Evolutionary conservation across 805 yeast species (phyloP), one percentile per base, ranked within the genome.

Genomic region (Monosporozyma siamensis): DNA sequence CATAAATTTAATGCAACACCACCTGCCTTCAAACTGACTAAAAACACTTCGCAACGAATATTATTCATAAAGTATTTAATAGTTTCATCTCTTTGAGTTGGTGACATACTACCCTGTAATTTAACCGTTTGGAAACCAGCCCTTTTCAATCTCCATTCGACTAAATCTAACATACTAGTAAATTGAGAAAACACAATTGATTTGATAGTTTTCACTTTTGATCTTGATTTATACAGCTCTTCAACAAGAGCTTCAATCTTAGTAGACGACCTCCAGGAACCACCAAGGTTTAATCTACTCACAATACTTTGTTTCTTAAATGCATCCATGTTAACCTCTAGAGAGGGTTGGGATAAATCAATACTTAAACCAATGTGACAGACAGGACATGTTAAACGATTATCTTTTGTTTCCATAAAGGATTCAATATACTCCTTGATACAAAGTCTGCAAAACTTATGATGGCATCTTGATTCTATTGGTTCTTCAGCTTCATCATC

Each of bases 401-500:
- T 67, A 8, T 62, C 64, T 14, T 66, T 71, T 4, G 92, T 94
- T 34, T 74, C 74, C 51, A 63, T 50, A 55, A 70, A 85, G 41
- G 92, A 78, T 49, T 89, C 96, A 38, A 82, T 77, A 56, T 92
- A 92, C 62, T 94, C 98, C 44, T 74, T 78, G 44, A 92, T 77
- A 60, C 99, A 92, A 70, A 92, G 70, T 23, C 99, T 75, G 59
- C 99, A 92, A 58, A 92, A 92, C 48, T 75, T 76, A 59, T 92
- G 99, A 52, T 84, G 95, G 61, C 99, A 92, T 58, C 82, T 85
- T 2, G 95, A 82, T 61, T 84, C 89, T 38, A 92, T 88, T 0
- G 98, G 95, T 47, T 92, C 99, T 62, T 92, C 97, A 0, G 97
- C 97, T 63, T 89, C 97, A 57, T 92, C 99, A 51, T 89, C 97